These are phyloP conservation scores for Poa annua DNA, from an alignment of 176 grass and related monocot genomes.

Conservation along the genomic window DNA sequence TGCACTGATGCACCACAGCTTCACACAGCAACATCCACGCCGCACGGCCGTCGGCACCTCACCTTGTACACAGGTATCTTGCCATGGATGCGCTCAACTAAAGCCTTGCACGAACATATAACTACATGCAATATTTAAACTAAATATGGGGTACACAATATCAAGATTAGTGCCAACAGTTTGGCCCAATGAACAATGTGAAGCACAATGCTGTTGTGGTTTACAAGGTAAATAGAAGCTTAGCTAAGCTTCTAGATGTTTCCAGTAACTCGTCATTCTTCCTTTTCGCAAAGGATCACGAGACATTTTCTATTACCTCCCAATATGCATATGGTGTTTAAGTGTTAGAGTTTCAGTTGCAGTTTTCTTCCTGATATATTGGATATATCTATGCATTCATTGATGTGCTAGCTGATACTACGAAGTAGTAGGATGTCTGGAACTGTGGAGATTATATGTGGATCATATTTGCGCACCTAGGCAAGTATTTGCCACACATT, in stretches of 20 bases:
- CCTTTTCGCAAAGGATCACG: not conserved
- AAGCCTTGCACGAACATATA: too few relatives aligned
- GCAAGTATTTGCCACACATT: not conserved
- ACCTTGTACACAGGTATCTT: too few relatives aligned
- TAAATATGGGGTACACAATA: too few relatives aligned
- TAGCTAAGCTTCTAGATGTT: constrained; percentile 3
- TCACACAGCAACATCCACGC: too few relatives aligned
- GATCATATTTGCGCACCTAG: not conserved
- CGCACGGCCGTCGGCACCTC: too few relatives aligned
- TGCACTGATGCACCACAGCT: too few relatives aligned
- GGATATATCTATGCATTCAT: not conserved
- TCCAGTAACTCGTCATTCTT: not conserved
- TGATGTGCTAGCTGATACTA: constrained; percentile 27
- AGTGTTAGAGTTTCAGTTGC: not conserved
- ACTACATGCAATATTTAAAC: too few relatives aligned
- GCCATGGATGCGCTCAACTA: too few relatives aligned
- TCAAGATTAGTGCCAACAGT: not conserved
- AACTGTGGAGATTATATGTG: not conserved
- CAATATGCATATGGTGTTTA: not conserved
- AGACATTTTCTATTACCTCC: not conserved
- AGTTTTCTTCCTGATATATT: not conserved
- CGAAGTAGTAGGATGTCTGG: not conserved
- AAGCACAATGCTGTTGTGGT: not conserved
- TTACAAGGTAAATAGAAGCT: not conserved
- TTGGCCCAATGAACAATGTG: not conserved